Evolutionary conservation across 2,329 filamentous ascomycete genomes (phyloP), one percentile per base, ranked within the genome.

Genomic region (Fusarium dimerum): DNA sequence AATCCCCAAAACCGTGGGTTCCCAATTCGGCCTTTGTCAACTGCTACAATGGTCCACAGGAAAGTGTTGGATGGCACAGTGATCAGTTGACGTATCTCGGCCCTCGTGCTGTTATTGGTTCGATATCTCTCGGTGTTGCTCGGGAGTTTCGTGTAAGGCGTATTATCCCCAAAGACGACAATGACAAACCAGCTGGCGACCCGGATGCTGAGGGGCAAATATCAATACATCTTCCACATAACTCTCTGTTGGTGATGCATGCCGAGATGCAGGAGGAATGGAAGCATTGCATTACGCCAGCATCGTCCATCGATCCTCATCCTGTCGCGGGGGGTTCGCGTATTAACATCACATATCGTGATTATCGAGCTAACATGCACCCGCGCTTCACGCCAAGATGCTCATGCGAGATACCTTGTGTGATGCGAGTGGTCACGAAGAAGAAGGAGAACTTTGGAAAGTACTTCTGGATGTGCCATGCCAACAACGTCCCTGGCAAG

Each of bases 191-290:
- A 40, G 53, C 66, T 66, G 70, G 73, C 3, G 74, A 78, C 12
- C 76, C 81, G 2, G 87, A 94, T 58, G 79, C 81, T 0, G 84
- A 89, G 65, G 93, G 92, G 5, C 92, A 96, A 68, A 93, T 97
- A 52, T 86, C 91, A 1, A 94, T 97, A 41, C 91, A 97, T 63
- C 83, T 97, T 0, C 93, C 93, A 0, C 94, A 97, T 71, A 97
- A 97, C 70, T 95, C 90, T 1, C 80, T 97, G 0, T 79, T 99
- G 0, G 79, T 97, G 10, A 97, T 99, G 94, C 92, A 97, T 66
- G 92, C 93, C 1, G 91, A 96, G 68, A 97, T 96, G 90, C 93
- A 97, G 67, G 93, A 97, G 67, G 87, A 89, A 67, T 97, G 92
- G 92, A 97, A 97, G 70, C 94, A 99, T 70, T 83, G 84, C 60